Percentiles rank a stretch among this genome's conserved stretches.
phyloP scores from a whole-genome alignment of 2,329 filamentous ascomycete genomes.

The Penicillium sp. region DNA sequence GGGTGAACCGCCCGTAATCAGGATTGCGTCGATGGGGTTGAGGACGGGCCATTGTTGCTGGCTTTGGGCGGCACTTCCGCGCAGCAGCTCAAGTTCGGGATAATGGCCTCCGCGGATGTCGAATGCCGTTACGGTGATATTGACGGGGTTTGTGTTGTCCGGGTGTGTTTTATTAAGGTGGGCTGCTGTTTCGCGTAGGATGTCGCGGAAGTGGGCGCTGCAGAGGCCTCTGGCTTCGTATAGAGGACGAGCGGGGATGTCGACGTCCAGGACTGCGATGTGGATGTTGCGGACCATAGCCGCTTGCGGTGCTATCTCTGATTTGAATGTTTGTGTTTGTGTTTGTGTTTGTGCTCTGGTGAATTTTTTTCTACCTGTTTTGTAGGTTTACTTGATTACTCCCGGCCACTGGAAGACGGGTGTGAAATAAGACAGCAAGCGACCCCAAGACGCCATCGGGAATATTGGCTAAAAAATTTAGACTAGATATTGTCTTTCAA shows the following conservation, averaged over 20 bases:
- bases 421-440: background rate
- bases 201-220: constrained; percentile 27
- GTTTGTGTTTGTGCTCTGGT: no score
- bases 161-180: constrained; percentile 19
- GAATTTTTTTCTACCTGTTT: background rate
- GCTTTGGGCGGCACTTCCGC: constrained; percentile 10
- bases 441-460: constrained; percentile 4
- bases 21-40: constrained; percentile 27
- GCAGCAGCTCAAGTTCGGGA: constrained; percentile 23
- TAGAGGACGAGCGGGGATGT: constrained; percentile 25
- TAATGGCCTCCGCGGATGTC: constrained; percentile 28
- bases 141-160: constrained; percentile 15
- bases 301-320: background rate
- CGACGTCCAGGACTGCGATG: constrained; percentile 27
- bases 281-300: constrained; percentile 25
- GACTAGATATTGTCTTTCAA: constrained; percentile 7
- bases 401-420: background rate
- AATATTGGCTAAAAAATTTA: constrained; percentile 9
- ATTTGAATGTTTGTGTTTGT: background rate
- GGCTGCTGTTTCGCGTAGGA: constrained; percentile 24
- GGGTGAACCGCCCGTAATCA: constrained; percentile 34
- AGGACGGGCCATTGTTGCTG: constrained; percentile 10
- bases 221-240: constrained; percentile 27
- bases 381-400: background rate
- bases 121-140: constrained; percentile 24